phyloP scores from a whole-genome alignment of 2,329 filamentous ascomycete species.

The Exophiala bonariae region DNA sequence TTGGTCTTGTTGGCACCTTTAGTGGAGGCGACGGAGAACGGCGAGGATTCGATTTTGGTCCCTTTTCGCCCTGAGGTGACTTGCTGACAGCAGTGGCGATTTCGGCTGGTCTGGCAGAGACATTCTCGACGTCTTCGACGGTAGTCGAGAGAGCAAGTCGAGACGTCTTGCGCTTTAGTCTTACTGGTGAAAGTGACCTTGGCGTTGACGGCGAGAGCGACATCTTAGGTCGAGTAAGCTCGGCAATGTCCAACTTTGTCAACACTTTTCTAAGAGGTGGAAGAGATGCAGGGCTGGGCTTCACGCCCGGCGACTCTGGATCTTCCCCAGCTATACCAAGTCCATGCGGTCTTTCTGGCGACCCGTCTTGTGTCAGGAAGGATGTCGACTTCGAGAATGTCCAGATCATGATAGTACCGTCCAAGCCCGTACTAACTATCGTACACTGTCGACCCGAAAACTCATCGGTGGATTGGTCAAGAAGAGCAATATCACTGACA shows the following conservation, averaged over 20 bases:
- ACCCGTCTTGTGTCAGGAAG: constrained; percentile 32
- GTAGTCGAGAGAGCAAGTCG: constrained; percentile 46
- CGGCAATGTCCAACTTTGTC: constrained; percentile 81
- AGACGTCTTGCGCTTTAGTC: constrained; percentile 57
- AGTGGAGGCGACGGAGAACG: constrained; percentile 43
- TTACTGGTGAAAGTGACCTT: constrained; percentile 48
- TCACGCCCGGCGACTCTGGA: constrained; percentile 42
- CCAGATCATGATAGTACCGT: constrained; percentile 85
- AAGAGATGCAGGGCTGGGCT: constrained; percentile 56
- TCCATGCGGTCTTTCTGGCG: constrained; percentile 29
- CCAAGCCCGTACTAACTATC: constrained; percentile 73
- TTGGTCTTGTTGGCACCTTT: constrained; percentile 33
- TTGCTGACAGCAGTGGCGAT: constrained; percentile 29
- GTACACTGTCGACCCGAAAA: constrained; percentile 47
- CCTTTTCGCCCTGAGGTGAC: constrained; percentile 29
- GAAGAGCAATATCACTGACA: constrained; percentile 78
- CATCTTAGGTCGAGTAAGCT: constrained; percentile 62
- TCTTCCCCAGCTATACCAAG: constrained; percentile 30
- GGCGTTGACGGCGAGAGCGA: constrained; percentile 44
- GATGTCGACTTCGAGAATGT: constrained; percentile 34
- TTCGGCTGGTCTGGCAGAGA: constrained; percentile 30
- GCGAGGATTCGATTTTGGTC: constrained; percentile 8
- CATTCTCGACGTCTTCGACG: constrained; percentile 32
- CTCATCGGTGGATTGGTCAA: constrained; percentile 55
- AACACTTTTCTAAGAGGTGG: constrained; percentile 82